Conservation (phyloP, 148 eudicot genomes). For the Chenopodium quinoa region DNA sequence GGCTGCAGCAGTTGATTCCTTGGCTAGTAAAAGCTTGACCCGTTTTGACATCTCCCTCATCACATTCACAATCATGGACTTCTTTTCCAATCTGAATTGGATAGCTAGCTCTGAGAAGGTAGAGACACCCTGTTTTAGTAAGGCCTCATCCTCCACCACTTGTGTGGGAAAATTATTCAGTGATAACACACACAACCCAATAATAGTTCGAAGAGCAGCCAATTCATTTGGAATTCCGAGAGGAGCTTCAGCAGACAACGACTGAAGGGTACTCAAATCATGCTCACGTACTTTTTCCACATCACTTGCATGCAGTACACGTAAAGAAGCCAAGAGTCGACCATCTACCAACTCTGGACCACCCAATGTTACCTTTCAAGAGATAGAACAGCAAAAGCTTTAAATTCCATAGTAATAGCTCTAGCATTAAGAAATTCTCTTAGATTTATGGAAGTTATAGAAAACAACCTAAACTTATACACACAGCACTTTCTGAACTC, state of each 20-base stretch:
- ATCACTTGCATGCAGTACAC: conserved; percentile 59
- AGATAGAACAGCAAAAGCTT: neutral
- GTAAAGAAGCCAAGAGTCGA: conserved; percentile 77
- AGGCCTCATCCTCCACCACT: conserved; percentile 75
- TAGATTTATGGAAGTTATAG: neutral
- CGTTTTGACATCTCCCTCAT: conserved; percentile 72
- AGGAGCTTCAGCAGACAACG: conserved; percentile 67
- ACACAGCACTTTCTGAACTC: neutral
- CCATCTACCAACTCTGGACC: conserved; percentile 78
- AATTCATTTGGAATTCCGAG: conserved; percentile 67
- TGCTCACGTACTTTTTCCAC: conserved; percentile 44
- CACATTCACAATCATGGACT: conserved; percentile 60
- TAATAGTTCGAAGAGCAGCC: conserved; percentile 57
- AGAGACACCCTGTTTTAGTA: conserved; percentile 54
- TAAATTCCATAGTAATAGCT: neutral
- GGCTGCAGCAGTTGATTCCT: conserved; percentile 41
- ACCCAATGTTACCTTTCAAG: conserved; percentile 70
- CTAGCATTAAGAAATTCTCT: neutral
- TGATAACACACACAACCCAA: conserved; percentile 70
- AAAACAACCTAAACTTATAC: neutral
- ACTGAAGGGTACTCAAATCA: conserved; percentile 54
- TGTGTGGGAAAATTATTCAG: conserved; percentile 78
- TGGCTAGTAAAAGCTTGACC: conserved; percentile 48
- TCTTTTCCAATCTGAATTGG: conserved; percentile 83
- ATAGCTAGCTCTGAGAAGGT: conserved; percentile 57